Percentiles rank a stretch among this genome's conserved stretches.
These are phyloP conservation scores for Adansonia gregorii DNA, from an alignment of 441 rosid genomes.

Conservation along the genomic window DNA sequence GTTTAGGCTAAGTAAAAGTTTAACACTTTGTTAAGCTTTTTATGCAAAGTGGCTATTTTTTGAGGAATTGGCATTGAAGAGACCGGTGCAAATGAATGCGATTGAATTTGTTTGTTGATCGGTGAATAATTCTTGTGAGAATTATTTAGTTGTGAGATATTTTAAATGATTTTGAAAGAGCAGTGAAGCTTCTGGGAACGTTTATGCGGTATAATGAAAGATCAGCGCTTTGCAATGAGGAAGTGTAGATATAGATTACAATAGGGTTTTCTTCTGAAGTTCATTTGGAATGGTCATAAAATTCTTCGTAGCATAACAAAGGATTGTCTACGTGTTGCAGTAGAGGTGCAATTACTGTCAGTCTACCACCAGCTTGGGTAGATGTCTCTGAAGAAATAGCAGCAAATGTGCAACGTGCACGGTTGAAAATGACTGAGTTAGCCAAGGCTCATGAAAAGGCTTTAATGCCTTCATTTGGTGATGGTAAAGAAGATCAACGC, in stretches of 20 bases:
- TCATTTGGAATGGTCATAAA: constrained; percentile 4
- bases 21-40: not conserved
- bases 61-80: constrained; percentile 11
- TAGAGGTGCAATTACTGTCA: constrained; percentile 68
- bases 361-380: constrained; percentile 95
- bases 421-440: constrained; percentile 68
- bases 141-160: not conserved
- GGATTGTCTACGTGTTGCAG: constrained; percentile 38
- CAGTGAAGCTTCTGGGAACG: not conserved
- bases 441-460: constrained; percentile 90
- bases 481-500: constrained; percentile 84
- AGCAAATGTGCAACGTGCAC: constrained; percentile 68
- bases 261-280: constrained; percentile 20
- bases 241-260: not conserved
- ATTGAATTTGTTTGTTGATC: not conserved
- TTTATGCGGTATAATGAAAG: not conserved
- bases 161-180: constrained; percentile 3
- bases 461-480: constrained; percentile 94
- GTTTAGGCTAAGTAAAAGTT: not conserved
- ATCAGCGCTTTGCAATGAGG: not conserved
- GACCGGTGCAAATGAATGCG: not conserved
- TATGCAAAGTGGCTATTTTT: not conserved
- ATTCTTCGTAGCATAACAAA: constrained; percentile 3
- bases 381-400: constrained; percentile 87
- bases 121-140: not conserved